These are phyloP conservation scores for Nigrospora osmanthi DNA, from an alignment of 2,329 filamentous ascomycete species.

Conservation along the genomic window DNA sequence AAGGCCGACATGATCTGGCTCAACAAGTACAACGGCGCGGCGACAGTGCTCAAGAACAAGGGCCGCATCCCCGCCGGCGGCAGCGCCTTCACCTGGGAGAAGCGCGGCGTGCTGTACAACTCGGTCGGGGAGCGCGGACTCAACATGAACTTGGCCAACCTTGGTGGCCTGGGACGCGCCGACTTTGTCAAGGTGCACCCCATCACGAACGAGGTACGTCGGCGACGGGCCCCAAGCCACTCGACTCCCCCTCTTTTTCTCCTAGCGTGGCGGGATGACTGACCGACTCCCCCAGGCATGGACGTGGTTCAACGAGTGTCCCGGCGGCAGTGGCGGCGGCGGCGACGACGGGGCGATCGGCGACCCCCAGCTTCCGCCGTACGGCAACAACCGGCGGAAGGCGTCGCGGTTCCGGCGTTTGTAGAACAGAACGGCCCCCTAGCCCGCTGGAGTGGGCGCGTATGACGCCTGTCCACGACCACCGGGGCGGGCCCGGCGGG, in stretches of 20 bases:
- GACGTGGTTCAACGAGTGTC: slow-evolving; percentile 2
- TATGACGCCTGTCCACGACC: too few relatives aligned
- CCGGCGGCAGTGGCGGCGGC: background rate
- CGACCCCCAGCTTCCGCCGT: background rate
- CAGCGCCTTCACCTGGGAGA: slow-evolving; percentile 3
- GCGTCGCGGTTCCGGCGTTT: too few relatives aligned
- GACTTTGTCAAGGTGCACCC: background rate
- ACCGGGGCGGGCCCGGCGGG: too few relatives aligned
- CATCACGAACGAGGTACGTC: background rate
- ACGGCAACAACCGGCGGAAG: background rate
- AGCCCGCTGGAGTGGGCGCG: too few relatives aligned
- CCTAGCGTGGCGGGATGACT: background rate
- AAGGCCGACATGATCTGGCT: slow-evolving; percentile 1
- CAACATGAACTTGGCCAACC: slow-evolving; percentile 1
- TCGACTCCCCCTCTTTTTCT: too few relatives aligned
- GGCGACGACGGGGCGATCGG: background rate
- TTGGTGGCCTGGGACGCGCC: background rate
- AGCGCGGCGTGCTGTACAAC: slow-evolving; percentile 1
- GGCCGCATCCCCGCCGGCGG: background rate
- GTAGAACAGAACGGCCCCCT: too few relatives aligned
- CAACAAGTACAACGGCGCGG: slow-evolving; percentile 1
- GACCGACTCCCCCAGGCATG: background rate
- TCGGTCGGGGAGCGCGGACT: background rate
- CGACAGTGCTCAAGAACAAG: slow-evolving; percentile 1
- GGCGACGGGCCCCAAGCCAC: too few relatives aligned